These are phyloP conservation scores for Francoa sonchifolia DNA, from an alignment of 441 rosid species.

Conservation along the genomic window DNA sequence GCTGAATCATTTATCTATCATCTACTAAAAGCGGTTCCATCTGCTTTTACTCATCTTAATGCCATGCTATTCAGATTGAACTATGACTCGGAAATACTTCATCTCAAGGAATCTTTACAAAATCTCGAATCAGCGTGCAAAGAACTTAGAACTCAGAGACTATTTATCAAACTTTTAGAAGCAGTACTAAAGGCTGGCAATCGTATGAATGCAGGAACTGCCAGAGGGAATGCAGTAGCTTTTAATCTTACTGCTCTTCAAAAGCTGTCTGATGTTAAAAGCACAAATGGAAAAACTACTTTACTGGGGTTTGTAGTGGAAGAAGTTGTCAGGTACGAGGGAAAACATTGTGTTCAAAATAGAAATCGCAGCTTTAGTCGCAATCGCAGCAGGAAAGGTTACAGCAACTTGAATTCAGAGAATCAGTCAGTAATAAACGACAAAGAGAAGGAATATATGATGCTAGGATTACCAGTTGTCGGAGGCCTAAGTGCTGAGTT, in stretches of 20 bases:
- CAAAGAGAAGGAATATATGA: conserved; percentile 49
- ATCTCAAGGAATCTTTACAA: conserved; percentile 36
- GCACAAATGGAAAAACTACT: conserved; percentile 67
- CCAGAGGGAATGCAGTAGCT: conserved; percentile 89
- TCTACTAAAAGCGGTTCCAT: conserved; percentile 61
- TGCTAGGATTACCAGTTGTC: conserved; percentile 64
- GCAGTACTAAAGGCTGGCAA: conserved; percentile 92
- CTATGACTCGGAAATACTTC: conserved; percentile 44
- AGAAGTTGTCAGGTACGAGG: conserved; percentile 68
- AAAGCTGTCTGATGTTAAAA: conserved; percentile 79
- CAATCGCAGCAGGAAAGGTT: conserved; percentile 15
- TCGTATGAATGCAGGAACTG: conserved; percentile 86
- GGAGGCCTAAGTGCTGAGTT: conserved; percentile 78
- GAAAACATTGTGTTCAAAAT: conserved; percentile 47
- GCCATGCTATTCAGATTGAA: conserved; percentile 63
- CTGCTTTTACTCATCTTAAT: conserved; percentile 49
- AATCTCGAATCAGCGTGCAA: conserved; percentile 50
- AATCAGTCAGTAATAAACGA: conserved; percentile 27
- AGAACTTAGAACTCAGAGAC: conserved; percentile 64
- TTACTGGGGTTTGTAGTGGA: conserved; percentile 82
- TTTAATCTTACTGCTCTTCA: conserved; percentile 57
- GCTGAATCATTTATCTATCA: conserved; percentile 67
- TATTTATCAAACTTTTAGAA: conserved; percentile 78
- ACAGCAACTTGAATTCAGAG: conserved; percentile 14
- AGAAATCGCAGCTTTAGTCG: conserved; percentile 34